phyloP scores from a whole-genome alignment of 768 basidiomycete genomes.

The Russula emetica region DNA sequence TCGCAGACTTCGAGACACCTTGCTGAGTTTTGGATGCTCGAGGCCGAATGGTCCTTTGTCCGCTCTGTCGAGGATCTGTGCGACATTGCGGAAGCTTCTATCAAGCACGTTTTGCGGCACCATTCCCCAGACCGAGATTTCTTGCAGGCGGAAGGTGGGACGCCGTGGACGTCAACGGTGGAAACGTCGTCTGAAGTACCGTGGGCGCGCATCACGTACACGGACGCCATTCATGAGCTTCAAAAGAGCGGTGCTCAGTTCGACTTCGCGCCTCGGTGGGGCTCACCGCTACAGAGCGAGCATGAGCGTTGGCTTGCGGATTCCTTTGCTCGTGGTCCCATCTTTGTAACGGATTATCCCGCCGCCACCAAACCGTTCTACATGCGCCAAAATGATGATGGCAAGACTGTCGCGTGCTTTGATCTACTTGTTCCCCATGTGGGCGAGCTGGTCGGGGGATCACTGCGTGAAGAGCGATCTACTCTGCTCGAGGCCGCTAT shows the following conservation, averaged over 20 bases:
- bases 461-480: constrained; percentile 74
- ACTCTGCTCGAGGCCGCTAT: constrained; percentile 52
- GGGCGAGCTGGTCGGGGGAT: constrained; percentile 91
- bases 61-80: constrained; percentile 47
- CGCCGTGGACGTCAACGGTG: constrained; percentile 37
- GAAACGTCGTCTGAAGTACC: constrained; percentile 34
- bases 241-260: constrained; percentile 43
- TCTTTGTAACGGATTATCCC: constrained; percentile 93
- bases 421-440: constrained; percentile 85
- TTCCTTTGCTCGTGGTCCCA: constrained; percentile 59
- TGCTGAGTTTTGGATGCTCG: constrained; percentile 99
- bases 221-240: constrained; percentile 64
- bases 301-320: constrained; percentile 92
- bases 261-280: constrained; percentile 59
- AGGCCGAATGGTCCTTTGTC: constrained; percentile 82
- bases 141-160: constrained; percentile 43
- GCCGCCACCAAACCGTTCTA: constrained; percentile 86
- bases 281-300: constrained; percentile 72
- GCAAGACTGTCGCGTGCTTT: constrained; percentile 82
- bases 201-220: constrained; percentile 78
- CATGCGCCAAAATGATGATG: constrained; percentile 68
- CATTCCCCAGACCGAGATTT: constrained; percentile 34
- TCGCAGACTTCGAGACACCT: constrained; percentile 88
- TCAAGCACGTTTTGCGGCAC: constrained; percentile 40
- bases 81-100: constrained; percentile 51